Conservation (phyloP, 208 protist genomes). For the Leishmania amazonensis region DNA sequence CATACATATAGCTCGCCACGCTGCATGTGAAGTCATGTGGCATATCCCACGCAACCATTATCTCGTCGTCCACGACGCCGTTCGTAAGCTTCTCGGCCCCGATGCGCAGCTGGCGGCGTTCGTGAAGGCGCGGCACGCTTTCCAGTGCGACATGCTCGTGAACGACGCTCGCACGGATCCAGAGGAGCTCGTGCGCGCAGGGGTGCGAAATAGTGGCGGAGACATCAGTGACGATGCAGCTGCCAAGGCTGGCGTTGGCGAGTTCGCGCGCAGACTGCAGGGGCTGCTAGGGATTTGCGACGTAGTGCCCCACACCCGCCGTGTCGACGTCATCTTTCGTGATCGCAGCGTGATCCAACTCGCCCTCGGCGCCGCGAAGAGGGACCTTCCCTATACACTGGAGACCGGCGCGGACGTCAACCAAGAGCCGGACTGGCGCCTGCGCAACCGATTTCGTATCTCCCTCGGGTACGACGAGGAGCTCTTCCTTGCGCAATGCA, state of each 20-base stretch:
- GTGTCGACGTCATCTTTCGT: conserved; percentile 73
- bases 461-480: conserved; percentile 88
- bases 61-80: conserved; percentile 78
- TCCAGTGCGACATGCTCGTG: conserved; percentile 90
- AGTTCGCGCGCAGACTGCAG: conserved; percentile 66
- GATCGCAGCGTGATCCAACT: conserved; percentile 68
- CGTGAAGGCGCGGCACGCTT: conserved; percentile 59
- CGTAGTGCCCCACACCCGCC: conserved; percentile 46
- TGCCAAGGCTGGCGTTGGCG: conserved; percentile 25
- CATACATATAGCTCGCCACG: background rate
- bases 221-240: background rate
- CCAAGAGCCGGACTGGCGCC: conserved; percentile 61
- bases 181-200: background rate
- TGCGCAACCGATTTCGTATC: conserved; percentile 79
- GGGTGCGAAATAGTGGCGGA: background rate
- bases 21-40: conserved; percentile 6
- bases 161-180: conserved; percentile 59
- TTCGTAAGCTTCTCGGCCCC: conserved; percentile 52
- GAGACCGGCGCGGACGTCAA: conserved; percentile 28
- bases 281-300: conserved; percentile 57
- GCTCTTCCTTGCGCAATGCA: conserved; percentile 58
- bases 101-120: conserved; percentile 72
- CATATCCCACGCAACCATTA: conserved; percentile 73
- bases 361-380: conserved; percentile 62
- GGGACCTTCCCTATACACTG: conserved; percentile 22